Base-by-base conservation (phyloP, 345 rosid species). In the Eucalyptus curtisii region DNA sequence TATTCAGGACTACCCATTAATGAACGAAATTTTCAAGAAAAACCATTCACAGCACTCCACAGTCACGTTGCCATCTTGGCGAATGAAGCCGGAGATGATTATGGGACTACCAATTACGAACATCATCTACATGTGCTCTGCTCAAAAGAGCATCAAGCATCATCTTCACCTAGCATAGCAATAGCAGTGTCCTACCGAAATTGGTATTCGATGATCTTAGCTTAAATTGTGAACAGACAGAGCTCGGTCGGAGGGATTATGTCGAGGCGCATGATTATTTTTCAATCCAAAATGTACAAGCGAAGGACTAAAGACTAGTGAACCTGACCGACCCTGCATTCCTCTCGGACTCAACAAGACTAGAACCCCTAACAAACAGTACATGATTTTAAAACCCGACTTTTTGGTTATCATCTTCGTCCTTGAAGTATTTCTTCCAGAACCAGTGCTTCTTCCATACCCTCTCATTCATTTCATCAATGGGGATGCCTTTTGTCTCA, bases 401-500 rank as follows among this genome's bases (percentile, higher is more conserved):
- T 76, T 76, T 76, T 76, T 20, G 90, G 7, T 14, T 90, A 1
- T 85, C 92, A 37, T 90, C 90, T n/a, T 86, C 44, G 14, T 93
- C 94, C 68, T 90, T 89, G 89, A 92, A 92, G 89, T 90, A 93
- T 40, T 44, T 91, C 89, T 87, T 92, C 93, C 95, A 95, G 89
- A 93, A 22, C 25, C 88, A 89, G 61, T 95, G 97, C 76, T 86
- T 48, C 91, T 91, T 96, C 95, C 95, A 95, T 48, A 92, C 97
- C 40, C 93, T 91, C 19, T 95, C 96, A 6, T 86, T 89, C 95
- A 96, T 96, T 52, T 84, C 92, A 85, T 97, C 99, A 53, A 96
- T 92, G 22, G 97, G 95, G n/a, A 97, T 89, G 10, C 92, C 92
- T 90, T 95, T 95, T 0, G 97, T 95, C 94, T 96, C 98, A 0